Percentiles rank a stretch among this genome's conserved stretches.
Evolutionary conservation across 176 grass and related monocot species (phyloP).

Genomic region (Paspalum vaginatum): DNA sequence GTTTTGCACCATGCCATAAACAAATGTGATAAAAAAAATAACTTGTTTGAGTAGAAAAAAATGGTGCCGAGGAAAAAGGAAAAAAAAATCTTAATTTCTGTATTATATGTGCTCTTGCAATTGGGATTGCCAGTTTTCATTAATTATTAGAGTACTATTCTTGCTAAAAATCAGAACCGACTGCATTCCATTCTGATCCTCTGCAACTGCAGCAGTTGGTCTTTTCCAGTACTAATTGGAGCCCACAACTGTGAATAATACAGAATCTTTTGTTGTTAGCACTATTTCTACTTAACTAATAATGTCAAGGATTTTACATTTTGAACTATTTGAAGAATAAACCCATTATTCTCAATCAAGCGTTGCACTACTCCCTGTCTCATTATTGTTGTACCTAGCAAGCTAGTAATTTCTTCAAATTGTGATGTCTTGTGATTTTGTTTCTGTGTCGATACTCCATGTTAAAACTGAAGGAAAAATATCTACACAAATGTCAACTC

Average conservation of each 20-base stretch:
- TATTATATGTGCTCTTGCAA: not conserved
- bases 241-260: not conserved
- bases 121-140: not conserved
- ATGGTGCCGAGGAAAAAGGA: not conserved
- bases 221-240: not conserved
- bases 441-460: not conserved
- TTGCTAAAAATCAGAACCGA: not conserved
- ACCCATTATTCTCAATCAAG: not conserved
- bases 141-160: not conserved
- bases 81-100: not conserved
- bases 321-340: not conserved
- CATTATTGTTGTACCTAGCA: not conserved
- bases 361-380: not conserved
- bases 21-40: not conserved
- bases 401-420: not conserved
- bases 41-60: not conserved
- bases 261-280: not conserved
- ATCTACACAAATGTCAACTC: not conserved
- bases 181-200: not conserved
- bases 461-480: not conserved
- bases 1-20: slow-evolving; percentile 7
- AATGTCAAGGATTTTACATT: not conserved
- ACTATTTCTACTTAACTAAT: not conserved
- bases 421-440: not conserved
- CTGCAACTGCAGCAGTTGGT: not conserved